phyloP scores from a whole-genome alignment of 1,139 yeast genomes.

The Kurtzmaniella quercitrusa region DNA sequence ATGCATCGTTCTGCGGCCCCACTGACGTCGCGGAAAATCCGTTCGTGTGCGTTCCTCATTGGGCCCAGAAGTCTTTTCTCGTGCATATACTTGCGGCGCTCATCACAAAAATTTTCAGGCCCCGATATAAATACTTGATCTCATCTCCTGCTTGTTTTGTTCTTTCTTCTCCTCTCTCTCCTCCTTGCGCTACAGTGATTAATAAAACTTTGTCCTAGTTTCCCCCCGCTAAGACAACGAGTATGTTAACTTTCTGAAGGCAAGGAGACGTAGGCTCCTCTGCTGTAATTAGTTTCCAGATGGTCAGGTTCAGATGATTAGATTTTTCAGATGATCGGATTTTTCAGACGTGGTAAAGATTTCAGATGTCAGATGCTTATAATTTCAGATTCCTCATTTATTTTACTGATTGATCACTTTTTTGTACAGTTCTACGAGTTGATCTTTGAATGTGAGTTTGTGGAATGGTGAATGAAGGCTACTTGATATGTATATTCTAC shows the following conservation, averaged over 20 bases:
- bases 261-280: constrained; percentile 1
- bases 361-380: no score
- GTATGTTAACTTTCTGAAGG: constrained; percentile 6
- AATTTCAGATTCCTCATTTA: no score
- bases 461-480: no score
- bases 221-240: constrained; percentile 7
- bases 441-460: no score
- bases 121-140: constrained; percentile 4
- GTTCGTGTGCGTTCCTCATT: neutral
- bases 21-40: neutral
- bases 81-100: constrained; percentile 1
- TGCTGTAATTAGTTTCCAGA: neutral
- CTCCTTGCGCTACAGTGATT: constrained; percentile 7
- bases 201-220: constrained; percentile 6
- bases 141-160: constrained; percentile 1
- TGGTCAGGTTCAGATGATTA: neutral
- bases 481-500: no score
- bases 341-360: neutral
- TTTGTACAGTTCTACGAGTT: no score
- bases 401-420: no score
- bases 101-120: constrained; percentile 4
- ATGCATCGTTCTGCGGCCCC: neutral
- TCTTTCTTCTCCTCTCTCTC: constrained; percentile 15
- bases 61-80: neutral
- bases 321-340: neutral